phyloP scores from a whole-genome alignment of 352 stramenopile species.

The Pythium grandisporangium region DNA sequence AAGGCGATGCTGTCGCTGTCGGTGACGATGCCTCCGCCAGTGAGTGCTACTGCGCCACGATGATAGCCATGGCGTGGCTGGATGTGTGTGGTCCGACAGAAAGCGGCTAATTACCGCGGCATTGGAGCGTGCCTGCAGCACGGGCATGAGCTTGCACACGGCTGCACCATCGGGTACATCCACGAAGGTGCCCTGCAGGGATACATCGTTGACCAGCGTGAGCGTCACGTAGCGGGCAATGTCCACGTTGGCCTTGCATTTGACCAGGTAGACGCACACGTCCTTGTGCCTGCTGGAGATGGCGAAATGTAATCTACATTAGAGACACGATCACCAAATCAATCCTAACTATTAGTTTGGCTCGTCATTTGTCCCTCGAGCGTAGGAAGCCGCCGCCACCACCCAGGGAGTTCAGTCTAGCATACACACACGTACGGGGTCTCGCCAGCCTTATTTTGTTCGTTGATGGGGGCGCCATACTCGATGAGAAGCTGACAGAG shows the following conservation, averaged over 20 bases:
- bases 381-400: too few species aligned
- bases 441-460: slow-evolving; percentile 68
- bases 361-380: too few species aligned
- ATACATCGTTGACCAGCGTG: slow-evolving; percentile 35
- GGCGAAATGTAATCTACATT: slow-evolving; percentile 69
- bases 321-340: too few species aligned
- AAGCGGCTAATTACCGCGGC: slow-evolving; percentile 5
- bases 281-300: slow-evolving; percentile 67
- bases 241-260: slow-evolving; percentile 50
- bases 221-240: slow-evolving; percentile 53
- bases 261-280: slow-evolving; percentile 55
- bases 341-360: too few species aligned
- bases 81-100: neutral
- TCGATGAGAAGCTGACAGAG: slow-evolving; percentile 52
- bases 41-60: too few species aligned
- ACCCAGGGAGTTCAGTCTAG: neutral
- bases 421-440: slow-evolving; percentile 41
- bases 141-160: slow-evolving; percentile 50
- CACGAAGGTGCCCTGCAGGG: slow-evolving; percentile 49
- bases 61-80: slow-evolving; percentile 9
- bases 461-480: slow-evolving; percentile 65
- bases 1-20: too few species aligned
- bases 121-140: slow-evolving; percentile 31
- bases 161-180: slow-evolving; percentile 33
- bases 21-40: too few species aligned